These are phyloP conservation scores for Chernovozyma aurita DNA, from an alignment of 1,139 yeast species.

Conservation along the genomic window DNA sequence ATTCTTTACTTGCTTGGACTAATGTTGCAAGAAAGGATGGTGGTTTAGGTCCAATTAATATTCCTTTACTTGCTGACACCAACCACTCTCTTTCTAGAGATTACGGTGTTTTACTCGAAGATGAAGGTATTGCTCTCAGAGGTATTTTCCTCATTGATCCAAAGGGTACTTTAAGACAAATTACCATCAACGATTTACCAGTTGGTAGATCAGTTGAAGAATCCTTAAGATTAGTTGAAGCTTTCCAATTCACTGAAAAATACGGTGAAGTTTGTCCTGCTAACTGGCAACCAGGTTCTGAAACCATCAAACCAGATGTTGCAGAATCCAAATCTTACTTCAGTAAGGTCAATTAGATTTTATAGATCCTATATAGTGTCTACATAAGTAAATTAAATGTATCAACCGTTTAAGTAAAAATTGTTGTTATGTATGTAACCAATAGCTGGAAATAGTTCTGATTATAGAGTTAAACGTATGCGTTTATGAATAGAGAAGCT, in stretches of 20 bases:
- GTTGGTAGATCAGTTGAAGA: conserved; percentile 99
- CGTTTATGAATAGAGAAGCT: too few species aligned
- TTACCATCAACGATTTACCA: conserved; percentile 96
- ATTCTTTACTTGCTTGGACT: conserved; percentile 97
- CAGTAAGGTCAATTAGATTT: conserved; percentile 44
- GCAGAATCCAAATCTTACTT: conserved; percentile 81
- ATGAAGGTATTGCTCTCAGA: conserved; percentile 94
- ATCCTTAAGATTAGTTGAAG: conserved; percentile 94
- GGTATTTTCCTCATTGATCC: conserved; percentile 98
- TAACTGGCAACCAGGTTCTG: conserved; percentile 98
- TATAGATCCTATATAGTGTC: too few species aligned
- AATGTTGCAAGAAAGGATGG: conserved; percentile 95
- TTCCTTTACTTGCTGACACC: conserved; percentile 94
- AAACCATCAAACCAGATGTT: conserved; percentile 88
- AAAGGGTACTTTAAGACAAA: conserved; percentile 88
- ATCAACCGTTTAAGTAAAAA: too few species aligned
- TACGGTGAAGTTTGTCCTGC: conserved; percentile 99
- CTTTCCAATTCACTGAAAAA: conserved; percentile 98
- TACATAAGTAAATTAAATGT: too few species aligned
- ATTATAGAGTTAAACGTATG: too few species aligned
- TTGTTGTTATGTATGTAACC: too few species aligned
- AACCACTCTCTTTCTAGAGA: conserved; percentile 92
- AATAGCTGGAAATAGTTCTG: too few species aligned
- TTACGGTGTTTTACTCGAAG: conserved; percentile 96
- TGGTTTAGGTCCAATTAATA: conserved; percentile 92